Evolutionary conservation across 2,329 filamentous ascomycete species (phyloP).

Genomic region (Verticillium zaregamsianum): DNA sequence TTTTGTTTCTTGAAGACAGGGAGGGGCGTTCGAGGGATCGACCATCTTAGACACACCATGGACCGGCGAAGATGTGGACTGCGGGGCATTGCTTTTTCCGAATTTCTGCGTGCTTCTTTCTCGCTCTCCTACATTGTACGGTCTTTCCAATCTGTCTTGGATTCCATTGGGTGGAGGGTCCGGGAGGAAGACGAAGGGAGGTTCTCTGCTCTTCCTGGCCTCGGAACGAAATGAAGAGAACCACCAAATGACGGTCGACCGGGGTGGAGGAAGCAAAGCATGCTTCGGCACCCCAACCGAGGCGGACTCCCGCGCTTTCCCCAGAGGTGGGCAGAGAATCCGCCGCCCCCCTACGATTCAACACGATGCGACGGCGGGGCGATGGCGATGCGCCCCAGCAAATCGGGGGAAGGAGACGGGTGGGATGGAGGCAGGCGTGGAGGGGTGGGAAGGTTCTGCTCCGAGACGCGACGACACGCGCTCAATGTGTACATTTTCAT

Average conservation of each 20-base stretch:
- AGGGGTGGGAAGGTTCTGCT: neutral
- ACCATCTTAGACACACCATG: constrained; percentile 1
- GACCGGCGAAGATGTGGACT: neutral
- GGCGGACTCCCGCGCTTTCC: neutral
- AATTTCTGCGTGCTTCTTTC: neutral
- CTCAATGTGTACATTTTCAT: neutral
- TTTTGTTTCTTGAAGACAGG: neutral
- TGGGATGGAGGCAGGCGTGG: neutral
- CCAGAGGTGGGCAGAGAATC: neutral
- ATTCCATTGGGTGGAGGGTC: neutral
- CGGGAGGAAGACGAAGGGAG: neutral
- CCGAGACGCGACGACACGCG: neutral
- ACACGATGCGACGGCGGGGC: neutral
- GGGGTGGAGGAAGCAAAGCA: neutral
- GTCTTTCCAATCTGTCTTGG: neutral
- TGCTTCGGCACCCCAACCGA: neutral
- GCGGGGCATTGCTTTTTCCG: neutral
- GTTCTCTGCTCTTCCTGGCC: neutral
- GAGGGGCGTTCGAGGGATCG: neutral
- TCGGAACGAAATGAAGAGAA: neutral
- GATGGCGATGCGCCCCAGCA: neutral
- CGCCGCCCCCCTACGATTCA: too few species aligned
- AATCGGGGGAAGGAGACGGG: neutral
- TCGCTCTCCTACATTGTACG: neutral
- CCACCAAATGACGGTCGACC: neutral